These are phyloP conservation scores for Borovskyia barvae DNA, from an alignment of 208 protist species.

Conservation along the genomic window DNA sequence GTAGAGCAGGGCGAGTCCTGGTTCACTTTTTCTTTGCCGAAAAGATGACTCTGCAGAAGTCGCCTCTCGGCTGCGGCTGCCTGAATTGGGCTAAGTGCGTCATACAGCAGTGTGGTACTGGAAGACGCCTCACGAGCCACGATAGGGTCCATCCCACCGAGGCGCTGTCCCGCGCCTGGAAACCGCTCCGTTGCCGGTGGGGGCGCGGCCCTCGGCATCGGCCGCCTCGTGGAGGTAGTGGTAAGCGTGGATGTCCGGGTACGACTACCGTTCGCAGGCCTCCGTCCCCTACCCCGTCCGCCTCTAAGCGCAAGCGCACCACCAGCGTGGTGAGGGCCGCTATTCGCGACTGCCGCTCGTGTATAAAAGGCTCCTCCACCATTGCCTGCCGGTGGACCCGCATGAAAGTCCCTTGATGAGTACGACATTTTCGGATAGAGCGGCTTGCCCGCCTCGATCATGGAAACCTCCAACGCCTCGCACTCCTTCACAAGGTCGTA, in stretches of 20 bases:
- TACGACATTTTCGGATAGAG: conserved; percentile 40
- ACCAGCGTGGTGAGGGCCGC: neutral
- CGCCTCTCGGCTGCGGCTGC: conserved; percentile 15
- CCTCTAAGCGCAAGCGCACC: neutral
- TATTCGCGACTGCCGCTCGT: too few species aligned
- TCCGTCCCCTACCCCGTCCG: neutral
- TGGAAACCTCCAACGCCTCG: conserved; percentile 54
- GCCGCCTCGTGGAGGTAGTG: too few species aligned
- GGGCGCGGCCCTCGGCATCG: neutral
- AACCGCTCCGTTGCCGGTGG: neutral
- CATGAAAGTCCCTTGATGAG: neutral
- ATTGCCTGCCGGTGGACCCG: too few species aligned
- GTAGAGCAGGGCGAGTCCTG: too few species aligned
- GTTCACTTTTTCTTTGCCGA: too few species aligned
- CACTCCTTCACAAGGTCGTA: conserved; percentile 74
- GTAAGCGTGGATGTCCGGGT: neutral
- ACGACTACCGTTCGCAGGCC: neutral
- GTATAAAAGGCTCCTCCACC: too few species aligned
- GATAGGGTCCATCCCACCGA: conserved; percentile 1
- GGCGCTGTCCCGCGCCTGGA: conserved; percentile 14
- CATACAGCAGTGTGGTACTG: too few species aligned
- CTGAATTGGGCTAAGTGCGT: conserved; percentile 15
- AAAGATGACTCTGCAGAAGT: neutral
- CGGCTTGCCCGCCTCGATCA: conserved; percentile 29
- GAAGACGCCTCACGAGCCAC: too few species aligned